Conservation (phyloP, 192 early-diverging fungal genomes). For the Coemansia sp. region DNA sequence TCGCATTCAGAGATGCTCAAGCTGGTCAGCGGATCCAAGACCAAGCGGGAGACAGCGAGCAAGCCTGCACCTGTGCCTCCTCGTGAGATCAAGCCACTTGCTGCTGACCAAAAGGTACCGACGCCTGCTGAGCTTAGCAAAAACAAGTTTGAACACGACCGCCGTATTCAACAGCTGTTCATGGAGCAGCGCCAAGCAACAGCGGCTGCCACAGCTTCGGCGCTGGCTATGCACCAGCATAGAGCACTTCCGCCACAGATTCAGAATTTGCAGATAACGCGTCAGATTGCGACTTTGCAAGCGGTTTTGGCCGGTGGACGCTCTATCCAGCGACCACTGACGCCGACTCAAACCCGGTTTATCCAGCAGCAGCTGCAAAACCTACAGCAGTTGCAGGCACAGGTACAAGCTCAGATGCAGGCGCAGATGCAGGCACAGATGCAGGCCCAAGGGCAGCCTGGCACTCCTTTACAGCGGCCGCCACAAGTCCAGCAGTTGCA, state of each 20-base stretch:
- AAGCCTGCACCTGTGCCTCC: slow-evolving; percentile 33
- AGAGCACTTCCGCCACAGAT: slow-evolving; percentile 20
- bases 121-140: slow-evolving; percentile 47
- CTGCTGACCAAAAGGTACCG: slow-evolving; percentile 40
- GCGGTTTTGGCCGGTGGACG: slow-evolving; percentile 28
- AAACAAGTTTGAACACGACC: slow-evolving; percentile 44
- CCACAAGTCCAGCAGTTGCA: slow-evolving; percentile 22
- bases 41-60: slow-evolving; percentile 32
- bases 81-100: slow-evolving; percentile 40
- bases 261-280: slow-evolving; percentile 17
- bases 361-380: slow-evolving; percentile 46
- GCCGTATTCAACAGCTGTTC: slow-evolving; percentile 39
- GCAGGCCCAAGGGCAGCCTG: slow-evolving; percentile 6
- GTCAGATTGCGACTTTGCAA: slow-evolving; percentile 38
- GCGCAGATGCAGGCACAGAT: slow-evolving; percentile 14
- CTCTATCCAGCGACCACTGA: slow-evolving; percentile 33
- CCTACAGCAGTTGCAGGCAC: slow-evolving; percentile 27
- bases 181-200: slow-evolving; percentile 49
- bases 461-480: slow-evolving; percentile 7
- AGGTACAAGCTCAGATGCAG: slow-evolving; percentile 23
- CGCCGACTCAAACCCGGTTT: slow-evolving; percentile 20
- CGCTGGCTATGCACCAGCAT: slow-evolving; percentile 44
- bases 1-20: slow-evolving; percentile 35
- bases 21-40: slow-evolving; percentile 36
- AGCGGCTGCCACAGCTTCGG: slow-evolving; percentile 26